These are phyloP conservation scores for Tulasnella sp. DNA, from an alignment of 768 basidiomycete genomes.

Conservation along the genomic window DNA sequence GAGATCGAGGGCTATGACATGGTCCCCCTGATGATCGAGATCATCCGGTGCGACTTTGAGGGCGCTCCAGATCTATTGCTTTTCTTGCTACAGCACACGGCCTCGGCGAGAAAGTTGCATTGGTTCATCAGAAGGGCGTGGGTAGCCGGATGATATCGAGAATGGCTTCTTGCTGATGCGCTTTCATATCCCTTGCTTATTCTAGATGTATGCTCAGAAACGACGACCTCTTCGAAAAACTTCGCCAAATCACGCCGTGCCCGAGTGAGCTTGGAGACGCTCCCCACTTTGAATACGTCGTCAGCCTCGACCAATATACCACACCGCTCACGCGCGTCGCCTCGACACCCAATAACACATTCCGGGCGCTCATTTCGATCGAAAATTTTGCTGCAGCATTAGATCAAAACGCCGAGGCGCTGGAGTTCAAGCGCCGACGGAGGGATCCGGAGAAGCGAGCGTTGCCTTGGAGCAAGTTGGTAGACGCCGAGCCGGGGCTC, in stretches of 20 bases:
- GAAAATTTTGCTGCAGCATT: not conserved
- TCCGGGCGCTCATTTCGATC: constrained; percentile 9
- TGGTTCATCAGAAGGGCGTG: constrained; percentile 9
- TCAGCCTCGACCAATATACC: not conserved
- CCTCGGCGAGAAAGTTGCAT: constrained; percentile 1
- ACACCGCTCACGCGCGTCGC: not conserved
- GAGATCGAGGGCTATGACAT: constrained; percentile 2
- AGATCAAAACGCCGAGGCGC: not conserved
- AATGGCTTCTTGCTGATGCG: not conserved
- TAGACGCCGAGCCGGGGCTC: not conserved
- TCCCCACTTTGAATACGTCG: constrained; percentile 8
- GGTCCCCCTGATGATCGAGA: constrained; percentile 5
- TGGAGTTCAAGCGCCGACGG: not conserved
- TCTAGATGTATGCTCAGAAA: constrained; percentile 11
- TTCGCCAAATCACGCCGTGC: constrained; percentile 4
- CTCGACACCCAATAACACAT: constrained; percentile 1
- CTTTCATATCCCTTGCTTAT: not conserved
- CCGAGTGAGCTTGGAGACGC: not conserved
- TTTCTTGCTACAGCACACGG: constrained; percentile 5
- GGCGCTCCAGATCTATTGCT: constrained; percentile 3
- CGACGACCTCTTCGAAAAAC: constrained; percentile 7
- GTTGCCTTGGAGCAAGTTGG: not conserved
- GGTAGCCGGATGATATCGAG: no score
- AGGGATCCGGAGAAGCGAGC: not conserved
- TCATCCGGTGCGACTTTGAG: constrained; percentile 10